A percentile compares a stretch with the other conserved stretches of the same genome.
Conservation (phyloP, 331 rosid species). For the Rosa hybrid region DNA sequence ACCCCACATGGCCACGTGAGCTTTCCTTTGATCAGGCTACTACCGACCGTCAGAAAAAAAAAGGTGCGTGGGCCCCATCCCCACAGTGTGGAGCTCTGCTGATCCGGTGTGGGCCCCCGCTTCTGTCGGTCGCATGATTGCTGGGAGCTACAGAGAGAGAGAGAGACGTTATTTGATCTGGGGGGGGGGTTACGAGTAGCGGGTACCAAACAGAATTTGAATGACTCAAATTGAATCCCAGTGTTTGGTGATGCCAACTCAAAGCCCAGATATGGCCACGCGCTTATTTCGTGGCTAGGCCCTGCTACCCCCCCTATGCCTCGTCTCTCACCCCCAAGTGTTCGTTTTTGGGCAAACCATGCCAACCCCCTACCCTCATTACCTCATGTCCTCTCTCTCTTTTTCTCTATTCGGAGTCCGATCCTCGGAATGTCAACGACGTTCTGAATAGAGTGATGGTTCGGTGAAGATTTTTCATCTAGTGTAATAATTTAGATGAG, state of each 20-base stretch:
- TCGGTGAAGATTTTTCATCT: background rate
- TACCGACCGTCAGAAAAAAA: background rate
- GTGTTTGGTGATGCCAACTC: background rate
- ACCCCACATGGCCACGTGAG: slow-evolving; percentile 36
- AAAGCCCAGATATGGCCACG: background rate
- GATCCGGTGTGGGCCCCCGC: background rate
- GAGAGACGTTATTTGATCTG: background rate
- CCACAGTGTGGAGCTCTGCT: background rate
- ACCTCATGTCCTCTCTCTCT: background rate
- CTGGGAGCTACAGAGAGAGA: background rate
- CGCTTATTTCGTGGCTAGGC: background rate
- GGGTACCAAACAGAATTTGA: too few relatives aligned
- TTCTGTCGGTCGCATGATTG: background rate
- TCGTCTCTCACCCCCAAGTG: background rate
- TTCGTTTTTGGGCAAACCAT: background rate
- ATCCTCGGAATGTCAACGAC: background rate
- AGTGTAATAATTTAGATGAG: too few relatives aligned
- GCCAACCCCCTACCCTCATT: background rate
- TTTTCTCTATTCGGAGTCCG: background rate
- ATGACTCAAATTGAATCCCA: too few relatives aligned
- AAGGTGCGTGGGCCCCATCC: background rate
- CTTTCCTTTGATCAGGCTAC: background rate
- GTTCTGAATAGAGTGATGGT: background rate
- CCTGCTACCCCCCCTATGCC: background rate
- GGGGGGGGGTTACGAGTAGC: too few relatives aligned